These are phyloP conservation scores for Leptodermis oblonga DNA, from an alignment of 257 asterid genomes.

Conservation along the genomic window DNA sequence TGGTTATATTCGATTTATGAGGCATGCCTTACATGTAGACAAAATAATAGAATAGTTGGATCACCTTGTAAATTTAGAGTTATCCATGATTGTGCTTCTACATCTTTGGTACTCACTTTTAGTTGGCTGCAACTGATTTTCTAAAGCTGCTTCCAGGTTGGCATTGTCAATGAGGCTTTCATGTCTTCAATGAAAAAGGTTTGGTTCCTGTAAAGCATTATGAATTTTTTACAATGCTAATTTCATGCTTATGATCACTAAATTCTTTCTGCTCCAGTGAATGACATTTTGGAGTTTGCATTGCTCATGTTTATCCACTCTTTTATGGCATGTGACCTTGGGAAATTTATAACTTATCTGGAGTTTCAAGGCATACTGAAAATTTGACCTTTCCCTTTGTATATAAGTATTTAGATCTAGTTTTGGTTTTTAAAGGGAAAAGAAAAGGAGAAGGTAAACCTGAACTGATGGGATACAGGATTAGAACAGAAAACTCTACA, in stretches of 20 bases:
- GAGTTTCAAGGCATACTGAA: neutral
- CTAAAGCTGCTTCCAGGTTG: slow-evolving; percentile 51
- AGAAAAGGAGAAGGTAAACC: no score
- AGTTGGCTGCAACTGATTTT: neutral
- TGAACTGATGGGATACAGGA: no score
- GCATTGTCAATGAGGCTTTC: slow-evolving; percentile 59
- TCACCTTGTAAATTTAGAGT: neutral
- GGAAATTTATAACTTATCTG: neutral
- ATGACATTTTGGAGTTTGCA: neutral
- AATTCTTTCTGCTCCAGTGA: neutral
- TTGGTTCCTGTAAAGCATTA: no score
- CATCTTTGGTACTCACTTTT: neutral
- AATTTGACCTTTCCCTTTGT: no score
- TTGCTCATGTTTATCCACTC: neutral
- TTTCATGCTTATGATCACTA: neutral
- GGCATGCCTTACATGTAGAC: neutral
- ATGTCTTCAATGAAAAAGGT: slow-evolving; percentile 95
- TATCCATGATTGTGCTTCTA: neutral
- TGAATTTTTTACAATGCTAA: neutral
- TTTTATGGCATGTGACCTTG: neutral
- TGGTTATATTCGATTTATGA: neutral
- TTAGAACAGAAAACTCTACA: no score
- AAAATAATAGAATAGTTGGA: neutral
- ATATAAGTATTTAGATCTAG: no score
- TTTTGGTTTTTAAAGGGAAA: no score